A percentile compares a stretch with the other conserved stretches of the same genome.
Evolutionary conservation across 331 rosid genomes (phyloP).

Genomic region (Spiraea crenata): DNA sequence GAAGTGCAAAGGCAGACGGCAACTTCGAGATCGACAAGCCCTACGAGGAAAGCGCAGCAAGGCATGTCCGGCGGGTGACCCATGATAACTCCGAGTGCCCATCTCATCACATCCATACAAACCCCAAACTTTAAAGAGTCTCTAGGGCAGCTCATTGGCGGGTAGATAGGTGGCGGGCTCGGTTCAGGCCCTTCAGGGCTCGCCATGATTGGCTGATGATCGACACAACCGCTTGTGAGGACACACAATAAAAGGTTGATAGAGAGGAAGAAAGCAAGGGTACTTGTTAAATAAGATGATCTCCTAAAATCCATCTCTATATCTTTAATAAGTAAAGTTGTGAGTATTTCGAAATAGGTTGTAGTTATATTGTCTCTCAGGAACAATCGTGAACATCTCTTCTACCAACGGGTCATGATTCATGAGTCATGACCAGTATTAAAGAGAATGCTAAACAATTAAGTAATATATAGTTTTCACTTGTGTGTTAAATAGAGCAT

Average conservation of each 20-base stretch:
- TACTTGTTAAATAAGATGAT: conserved; percentile 16
- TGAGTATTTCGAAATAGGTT: too few species aligned
- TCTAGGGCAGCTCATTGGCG: conserved; percentile 57
- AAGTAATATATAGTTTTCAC: too few species aligned
- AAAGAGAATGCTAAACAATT: too few species aligned
- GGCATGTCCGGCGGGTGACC: conserved; percentile 67
- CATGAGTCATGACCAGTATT: too few species aligned
- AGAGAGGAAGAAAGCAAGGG: conserved; percentile 40
- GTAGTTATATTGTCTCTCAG: conserved; percentile 7
- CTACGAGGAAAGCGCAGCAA: conserved; percentile 65
- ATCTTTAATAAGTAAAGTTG: too few species aligned
- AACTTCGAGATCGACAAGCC: conserved; percentile 75
- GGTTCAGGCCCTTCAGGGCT: conserved; percentile 29
- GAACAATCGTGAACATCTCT: conserved; percentile 50
- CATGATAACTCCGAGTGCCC: conserved; percentile 40
- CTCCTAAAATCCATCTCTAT: conserved; percentile 37
- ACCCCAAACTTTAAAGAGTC: conserved; percentile 74
- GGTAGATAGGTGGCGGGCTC: conserved; percentile 30
- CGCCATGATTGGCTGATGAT: conserved; percentile 19
- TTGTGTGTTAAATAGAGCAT: too few species aligned
- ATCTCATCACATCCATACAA: conserved; percentile 59
- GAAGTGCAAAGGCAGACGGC: conserved; percentile 89
- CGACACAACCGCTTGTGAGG: conserved; percentile 48
- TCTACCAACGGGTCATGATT: too few species aligned
- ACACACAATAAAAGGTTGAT: conserved; percentile 47